Conservation (phyloP, 805 yeast species). For the Candida qinlingensis region DNA sequence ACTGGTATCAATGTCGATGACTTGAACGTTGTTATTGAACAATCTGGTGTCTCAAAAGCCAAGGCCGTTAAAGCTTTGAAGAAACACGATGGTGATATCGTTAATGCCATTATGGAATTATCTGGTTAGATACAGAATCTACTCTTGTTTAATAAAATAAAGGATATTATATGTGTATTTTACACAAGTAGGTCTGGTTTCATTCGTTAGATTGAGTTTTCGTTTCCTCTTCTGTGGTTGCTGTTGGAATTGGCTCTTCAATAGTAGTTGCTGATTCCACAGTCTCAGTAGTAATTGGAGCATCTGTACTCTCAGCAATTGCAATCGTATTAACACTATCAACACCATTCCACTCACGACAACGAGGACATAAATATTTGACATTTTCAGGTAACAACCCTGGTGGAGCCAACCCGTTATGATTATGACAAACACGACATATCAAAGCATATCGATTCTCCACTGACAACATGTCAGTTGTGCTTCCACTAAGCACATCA, state of each 20-base stretch:
- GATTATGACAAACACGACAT: constrained; percentile 58
- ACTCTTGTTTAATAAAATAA: too few species aligned
- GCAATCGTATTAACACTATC: background rate
- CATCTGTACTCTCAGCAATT: background rate
- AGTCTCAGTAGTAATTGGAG: background rate
- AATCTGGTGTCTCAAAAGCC: constrained; percentile 82
- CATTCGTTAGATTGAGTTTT: too few species aligned
- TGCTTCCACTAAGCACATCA: constrained; percentile 46
- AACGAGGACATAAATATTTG: constrained; percentile 57
- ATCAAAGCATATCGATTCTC: constrained; percentile 66
- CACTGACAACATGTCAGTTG: constrained; percentile 26
- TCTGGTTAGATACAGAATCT: constrained; percentile 20
- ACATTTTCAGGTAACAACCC: constrained; percentile 47
- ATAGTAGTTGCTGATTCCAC: background rate
- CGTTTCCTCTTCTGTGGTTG: background rate
- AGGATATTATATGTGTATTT: background rate
- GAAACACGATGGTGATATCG: constrained; percentile 88
- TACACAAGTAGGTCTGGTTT: background rate
- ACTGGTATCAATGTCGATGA: constrained; percentile 79
- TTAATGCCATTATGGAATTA: constrained; percentile 90
- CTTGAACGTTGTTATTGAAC: constrained; percentile 82
- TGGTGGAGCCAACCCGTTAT: constrained; percentile 81
- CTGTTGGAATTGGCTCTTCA: background rate
- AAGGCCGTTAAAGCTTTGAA: constrained; percentile 90
- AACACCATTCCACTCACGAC: constrained; percentile 29